Percentiles rank a stretch among this genome's conserved stretches.
Conservation (phyloP, 169 alveolate species). For the Plasmodium sp. region DNA sequence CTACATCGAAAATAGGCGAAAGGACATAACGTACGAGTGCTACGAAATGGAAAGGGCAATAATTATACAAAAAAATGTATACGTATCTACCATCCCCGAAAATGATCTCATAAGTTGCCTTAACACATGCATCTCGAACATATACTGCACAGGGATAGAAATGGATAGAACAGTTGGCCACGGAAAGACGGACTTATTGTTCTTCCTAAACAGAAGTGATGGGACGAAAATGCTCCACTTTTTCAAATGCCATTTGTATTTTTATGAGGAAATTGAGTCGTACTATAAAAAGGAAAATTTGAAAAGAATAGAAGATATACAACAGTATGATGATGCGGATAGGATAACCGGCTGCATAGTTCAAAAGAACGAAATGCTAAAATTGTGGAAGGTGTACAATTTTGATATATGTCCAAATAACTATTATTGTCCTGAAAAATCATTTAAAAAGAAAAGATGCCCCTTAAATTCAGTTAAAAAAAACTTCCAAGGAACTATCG, state of each 20-base stretch:
- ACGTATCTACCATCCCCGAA: conserved; percentile 60
- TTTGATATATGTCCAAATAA: conserved; percentile 78
- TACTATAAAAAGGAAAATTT: conserved; percentile 5
- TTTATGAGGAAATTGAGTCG: conserved; percentile 15
- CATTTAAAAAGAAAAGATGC: conserved; percentile 67
- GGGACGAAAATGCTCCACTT: background rate
- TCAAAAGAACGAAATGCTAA: conserved; percentile 12
- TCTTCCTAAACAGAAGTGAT: conserved; percentile 17
- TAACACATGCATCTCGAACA: conserved; percentile 74
- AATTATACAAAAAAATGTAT: conserved; percentile 4
- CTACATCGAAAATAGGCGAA: background rate
- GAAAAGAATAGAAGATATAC: conserved; percentile 23
- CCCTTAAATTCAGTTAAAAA: conserved; percentile 81
- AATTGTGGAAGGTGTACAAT: conserved; percentile 42
- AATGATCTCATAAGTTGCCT: conserved; percentile 67
- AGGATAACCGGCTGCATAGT: conserved; percentile 25
- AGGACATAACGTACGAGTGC: conserved; percentile 19
- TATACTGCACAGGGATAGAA: conserved; percentile 83
- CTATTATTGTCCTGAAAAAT: conserved; percentile 73
- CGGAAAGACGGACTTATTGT: conserved; percentile 23
- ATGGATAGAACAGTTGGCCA: conserved; percentile 53
- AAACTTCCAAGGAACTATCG: conserved; percentile 73
- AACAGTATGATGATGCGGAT: conserved; percentile 2
- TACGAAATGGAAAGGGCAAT: conserved; percentile 4
- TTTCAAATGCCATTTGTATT: conserved; percentile 49